Base-by-base conservation (phyloP, 225 moss, liverwort and hornwort genomes). In the Marchantia polymorpha region DNA sequence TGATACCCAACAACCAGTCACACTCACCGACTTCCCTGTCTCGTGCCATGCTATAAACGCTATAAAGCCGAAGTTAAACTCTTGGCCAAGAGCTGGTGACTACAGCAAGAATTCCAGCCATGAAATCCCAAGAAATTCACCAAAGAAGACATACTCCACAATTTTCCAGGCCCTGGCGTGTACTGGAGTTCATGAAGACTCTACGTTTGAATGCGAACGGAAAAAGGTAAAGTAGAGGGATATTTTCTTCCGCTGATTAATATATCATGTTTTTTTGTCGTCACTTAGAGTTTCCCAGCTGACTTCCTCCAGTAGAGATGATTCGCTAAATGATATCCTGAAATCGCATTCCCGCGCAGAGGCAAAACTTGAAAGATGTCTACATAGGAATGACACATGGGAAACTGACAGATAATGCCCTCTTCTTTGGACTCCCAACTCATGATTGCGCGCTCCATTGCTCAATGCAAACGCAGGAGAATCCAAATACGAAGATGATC, bases 401-500 rank as follows among this genome's bases (percentile, higher is more conserved):
- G 22, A 79, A 39, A 64, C 59, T 69, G 79, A 61, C 13, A 22
- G 75, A 64, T 51, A 74, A 31, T 83, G 78, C 20, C 72, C 72
- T 73, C 53, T 73, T 73, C 74, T 78, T 72, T 67, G 52, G 59
- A 84, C 68, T 73, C 64, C 84, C 58, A 56, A 47, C 68, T 81
- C 23, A 73, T 53, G 53, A 81, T n/a, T 74, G 64, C 74, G 69
- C 77, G 81, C 81, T 78, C 77, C 81, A 74, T 64, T 26, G 73
- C 52, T 82, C 78, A 73, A 77, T 55, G 72, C 26, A 73, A 73
- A 55, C 54, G 64, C 61, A 68, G 69, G 70, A 56, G 56, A 56
- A 73, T 27, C 73, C 53, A 79, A 72, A 77, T 55, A 72, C 72
- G 77, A 73, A 48, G 54, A 25, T 25, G 50, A 20, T 81, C 77